phyloP scores from a whole-genome alignment of 495 filamentous ascomycete species.

The Usnea hakonensis region DNA sequence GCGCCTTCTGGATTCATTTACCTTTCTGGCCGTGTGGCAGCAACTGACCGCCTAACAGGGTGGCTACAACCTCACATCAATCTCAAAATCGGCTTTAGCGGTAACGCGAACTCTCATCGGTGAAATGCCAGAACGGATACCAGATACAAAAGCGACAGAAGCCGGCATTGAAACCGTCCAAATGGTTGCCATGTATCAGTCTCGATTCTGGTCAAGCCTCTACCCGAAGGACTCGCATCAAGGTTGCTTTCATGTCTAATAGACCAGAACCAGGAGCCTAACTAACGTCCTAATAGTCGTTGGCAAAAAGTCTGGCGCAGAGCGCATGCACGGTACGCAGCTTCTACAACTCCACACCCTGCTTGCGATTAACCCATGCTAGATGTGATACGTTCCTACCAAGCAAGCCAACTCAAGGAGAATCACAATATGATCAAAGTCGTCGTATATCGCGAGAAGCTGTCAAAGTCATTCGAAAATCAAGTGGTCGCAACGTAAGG shows the following conservation, averaged over 20 bases:
- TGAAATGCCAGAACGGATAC: constrained; percentile 74
- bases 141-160: constrained; percentile 39
- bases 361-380: constrained; percentile 4
- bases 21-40: not conserved
- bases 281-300: constrained; percentile 4
- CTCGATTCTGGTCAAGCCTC: constrained; percentile 52
- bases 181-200: constrained; percentile 48
- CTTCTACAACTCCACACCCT: not conserved
- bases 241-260: constrained; percentile 9
- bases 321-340: constrained; percentile 48
- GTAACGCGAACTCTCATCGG: constrained; percentile 92
- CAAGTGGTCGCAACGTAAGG: constrained; percentile 78
- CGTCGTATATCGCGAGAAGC: constrained; percentile 58
- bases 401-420: constrained; percentile 58
- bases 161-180: constrained; percentile 43
- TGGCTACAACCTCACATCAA: constrained; percentile 88
- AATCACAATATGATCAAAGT: constrained; percentile 68
- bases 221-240: constrained; percentile 35
- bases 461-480: constrained; percentile 75
- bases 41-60: constrained; percentile 42
- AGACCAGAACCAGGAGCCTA: not conserved
- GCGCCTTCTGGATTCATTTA: constrained; percentile 1
- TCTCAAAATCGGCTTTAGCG: constrained; percentile 82
- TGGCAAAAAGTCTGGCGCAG: constrained; percentile 25
- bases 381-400: constrained; percentile 70